Percentiles rank a stretch among this genome's conserved stretches.
phyloP scores from a whole-genome alignment of 805 yeast species.

The Candida bentonensis region DNA sequence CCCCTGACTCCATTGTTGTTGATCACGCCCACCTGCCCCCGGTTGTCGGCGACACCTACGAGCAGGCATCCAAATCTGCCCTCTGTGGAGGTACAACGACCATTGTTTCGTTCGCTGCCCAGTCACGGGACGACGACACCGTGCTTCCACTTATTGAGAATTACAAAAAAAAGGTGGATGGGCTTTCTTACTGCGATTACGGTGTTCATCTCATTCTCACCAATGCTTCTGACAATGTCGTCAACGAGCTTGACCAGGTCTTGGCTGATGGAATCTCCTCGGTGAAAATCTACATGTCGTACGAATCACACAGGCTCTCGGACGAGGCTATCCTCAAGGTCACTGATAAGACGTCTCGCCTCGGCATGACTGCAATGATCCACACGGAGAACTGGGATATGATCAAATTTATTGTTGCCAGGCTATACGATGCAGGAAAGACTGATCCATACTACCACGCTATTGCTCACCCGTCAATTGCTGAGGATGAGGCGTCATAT shows the following conservation, averaged over 20 bases:
- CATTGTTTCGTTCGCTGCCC: slow-evolving; percentile 33
- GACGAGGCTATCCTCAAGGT: slow-evolving; percentile 29
- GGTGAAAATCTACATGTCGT: slow-evolving; percentile 33
- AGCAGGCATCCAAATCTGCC: slow-evolving; percentile 31
- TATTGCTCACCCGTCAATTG: slow-evolving; percentile 29
- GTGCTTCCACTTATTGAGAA: slow-evolving; percentile 20
- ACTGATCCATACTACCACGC: slow-evolving; percentile 33
- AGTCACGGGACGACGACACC: slow-evolving; percentile 21
- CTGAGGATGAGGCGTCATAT: slow-evolving; percentile 37
- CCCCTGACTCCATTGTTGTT: not conserved
- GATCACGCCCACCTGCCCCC: slow-evolving; percentile 5
- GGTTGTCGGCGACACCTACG: slow-evolving; percentile 31
- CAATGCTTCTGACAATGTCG: slow-evolving; percentile 21
- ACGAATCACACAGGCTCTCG: slow-evolving; percentile 27
- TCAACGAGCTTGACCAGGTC: slow-evolving; percentile 24
- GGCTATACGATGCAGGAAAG: slow-evolving; percentile 24
- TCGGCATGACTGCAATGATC: slow-evolving; percentile 34
- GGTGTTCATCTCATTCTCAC: slow-evolving; percentile 34
- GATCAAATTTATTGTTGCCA: slow-evolving; percentile 27
- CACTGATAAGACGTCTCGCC: slow-evolving; percentile 25
- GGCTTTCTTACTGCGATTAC: slow-evolving; percentile 31
- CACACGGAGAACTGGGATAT: slow-evolving; percentile 40
- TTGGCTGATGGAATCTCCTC: slow-evolving; percentile 26
- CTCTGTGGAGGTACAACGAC: slow-evolving; percentile 40
- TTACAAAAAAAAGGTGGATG: slow-evolving; percentile 20